phyloP scores from a whole-genome alignment of 129 eudicot species.

The Chrysanthemum makinoi region DNA sequence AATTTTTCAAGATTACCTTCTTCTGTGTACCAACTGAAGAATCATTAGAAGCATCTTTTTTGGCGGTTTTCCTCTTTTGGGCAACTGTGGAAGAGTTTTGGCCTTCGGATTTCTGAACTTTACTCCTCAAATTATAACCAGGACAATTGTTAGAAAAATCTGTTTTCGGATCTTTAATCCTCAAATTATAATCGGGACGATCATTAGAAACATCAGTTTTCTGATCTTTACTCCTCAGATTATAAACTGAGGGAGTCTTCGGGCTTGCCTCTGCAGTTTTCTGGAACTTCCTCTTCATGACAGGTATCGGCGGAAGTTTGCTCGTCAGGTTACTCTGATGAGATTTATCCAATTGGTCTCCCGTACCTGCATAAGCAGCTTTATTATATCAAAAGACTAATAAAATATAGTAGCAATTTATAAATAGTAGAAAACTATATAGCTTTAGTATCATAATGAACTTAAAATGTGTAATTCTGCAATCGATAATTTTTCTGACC shows the following conservation, averaged over 20 bases:
- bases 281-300: slow-evolving; percentile 24
- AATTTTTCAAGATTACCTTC: slow-evolving; percentile 17
- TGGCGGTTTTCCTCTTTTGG: slow-evolving; percentile 16
- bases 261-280: slow-evolving; percentile 19
- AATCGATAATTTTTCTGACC: not conserved
- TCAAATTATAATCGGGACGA: slow-evolving; percentile 28
- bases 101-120: slow-evolving; percentile 29
- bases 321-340: slow-evolving; percentile 18
- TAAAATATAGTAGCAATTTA: not conserved
- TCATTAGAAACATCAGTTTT: slow-evolving; percentile 11
- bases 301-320: slow-evolving; percentile 22
- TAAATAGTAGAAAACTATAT: not conserved
- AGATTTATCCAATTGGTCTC: slow-evolving; percentile 27
- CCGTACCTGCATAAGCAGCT: slow-evolving; percentile 18
- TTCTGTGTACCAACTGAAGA: slow-evolving; percentile 19
- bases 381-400: not conserved
- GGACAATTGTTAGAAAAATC: slow-evolving; percentile 17
- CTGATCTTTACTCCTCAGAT: slow-evolving; percentile 27
- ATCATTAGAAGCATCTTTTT: slow-evolving; percentile 20
- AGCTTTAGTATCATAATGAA: slow-evolving; percentile 8
- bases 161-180: slow-evolving; percentile 33
- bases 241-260: slow-evolving; percentile 25
- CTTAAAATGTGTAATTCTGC: not conserved
- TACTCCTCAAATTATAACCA: slow-evolving; percentile 33
- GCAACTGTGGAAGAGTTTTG: slow-evolving; percentile 7